Conservation (phyloP, 192 early-diverging fungal species). For the Podila epigama region DNA sequence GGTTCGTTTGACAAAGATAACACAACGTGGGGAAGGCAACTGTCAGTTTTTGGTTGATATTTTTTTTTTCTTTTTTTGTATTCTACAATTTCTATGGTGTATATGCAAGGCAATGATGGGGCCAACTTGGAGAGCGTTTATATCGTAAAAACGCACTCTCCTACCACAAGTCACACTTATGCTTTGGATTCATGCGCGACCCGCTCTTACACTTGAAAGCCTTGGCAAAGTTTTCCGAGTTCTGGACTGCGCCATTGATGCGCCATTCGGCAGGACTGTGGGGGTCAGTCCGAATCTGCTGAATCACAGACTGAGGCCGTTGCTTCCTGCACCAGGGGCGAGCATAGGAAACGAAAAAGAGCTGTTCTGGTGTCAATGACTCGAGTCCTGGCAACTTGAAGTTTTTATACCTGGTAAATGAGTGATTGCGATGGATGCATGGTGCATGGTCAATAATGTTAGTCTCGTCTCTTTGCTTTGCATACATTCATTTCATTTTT, state of each 20-base stretch:
- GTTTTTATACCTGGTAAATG: conserved; percentile 11
- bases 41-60: no score
- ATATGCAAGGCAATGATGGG: no score
- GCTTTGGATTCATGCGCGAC: conserved; percentile 66
- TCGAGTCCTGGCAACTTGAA: conserved; percentile 54
- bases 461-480: no score
- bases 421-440: not conserved
- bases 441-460: no score
- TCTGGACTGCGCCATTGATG: conserved; percentile 70
- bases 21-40: no score
- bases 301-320: conserved; percentile 25
- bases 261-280: conserved; percentile 72
- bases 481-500: no score
- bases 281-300: conserved; percentile 58
- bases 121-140: no score
- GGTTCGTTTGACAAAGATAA: no score
- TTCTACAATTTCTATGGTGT: not conserved
- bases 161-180: conserved; percentile 55
- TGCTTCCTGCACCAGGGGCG: conserved; percentile 67
- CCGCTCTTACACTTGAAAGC: conserved; percentile 67
- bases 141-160: not conserved
- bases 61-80: not conserved
- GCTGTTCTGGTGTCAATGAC: conserved; percentile 56
- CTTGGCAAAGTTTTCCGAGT: conserved; percentile 68
- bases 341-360: conserved; percentile 70